A percentile compares a stretch with the other conserved stretches of the same genome.
These are phyloP conservation scores for Ceratocystis smalleyi DNA, from an alignment of 2,329 filamentous ascomycete genomes.

Conservation along the genomic window DNA sequence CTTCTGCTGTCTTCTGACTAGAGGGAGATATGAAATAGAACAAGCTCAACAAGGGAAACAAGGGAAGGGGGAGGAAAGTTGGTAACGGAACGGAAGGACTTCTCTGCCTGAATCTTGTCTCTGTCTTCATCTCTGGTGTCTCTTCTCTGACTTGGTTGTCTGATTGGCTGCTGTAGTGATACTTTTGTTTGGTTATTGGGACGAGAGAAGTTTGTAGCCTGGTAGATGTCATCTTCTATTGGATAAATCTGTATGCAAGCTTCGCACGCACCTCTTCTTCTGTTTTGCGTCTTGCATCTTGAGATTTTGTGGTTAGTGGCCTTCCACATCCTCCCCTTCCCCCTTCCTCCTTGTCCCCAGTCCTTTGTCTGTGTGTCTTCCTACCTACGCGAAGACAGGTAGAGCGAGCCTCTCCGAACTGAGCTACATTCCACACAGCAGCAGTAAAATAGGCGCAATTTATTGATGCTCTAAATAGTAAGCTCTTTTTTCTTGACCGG, in stretches of 20 bases:
- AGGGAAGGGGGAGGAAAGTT: too few relatives aligned
- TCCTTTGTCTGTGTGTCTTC: background rate
- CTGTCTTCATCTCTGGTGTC: too few relatives aligned
- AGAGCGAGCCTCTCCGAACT: background rate
- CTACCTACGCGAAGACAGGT: background rate
- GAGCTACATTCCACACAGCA: background rate
- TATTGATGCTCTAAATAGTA: background rate
- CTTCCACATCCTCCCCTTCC: background rate
- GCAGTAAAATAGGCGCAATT: background rate
- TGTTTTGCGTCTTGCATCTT: too few relatives aligned
- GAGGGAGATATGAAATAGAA: background rate
- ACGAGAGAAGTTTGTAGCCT: too few relatives aligned
- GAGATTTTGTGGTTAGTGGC: background rate
- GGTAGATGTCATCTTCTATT: too few relatives aligned
- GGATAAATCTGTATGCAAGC: background rate
- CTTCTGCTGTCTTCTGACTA: background rate
- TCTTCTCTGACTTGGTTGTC: too few relatives aligned
- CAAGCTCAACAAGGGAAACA: background rate
- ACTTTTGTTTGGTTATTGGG: too few relatives aligned
- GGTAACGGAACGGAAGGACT: too few relatives aligned
- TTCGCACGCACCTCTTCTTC: background rate
- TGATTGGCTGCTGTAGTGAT: too few relatives aligned
- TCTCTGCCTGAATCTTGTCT: too few relatives aligned
- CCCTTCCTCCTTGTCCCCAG: background rate
- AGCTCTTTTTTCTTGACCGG: background rate